Evolutionary conservation across 768 basidiomycete genomes (phyloP).

Genomic region (Kwoniella heveanensis): DNA sequence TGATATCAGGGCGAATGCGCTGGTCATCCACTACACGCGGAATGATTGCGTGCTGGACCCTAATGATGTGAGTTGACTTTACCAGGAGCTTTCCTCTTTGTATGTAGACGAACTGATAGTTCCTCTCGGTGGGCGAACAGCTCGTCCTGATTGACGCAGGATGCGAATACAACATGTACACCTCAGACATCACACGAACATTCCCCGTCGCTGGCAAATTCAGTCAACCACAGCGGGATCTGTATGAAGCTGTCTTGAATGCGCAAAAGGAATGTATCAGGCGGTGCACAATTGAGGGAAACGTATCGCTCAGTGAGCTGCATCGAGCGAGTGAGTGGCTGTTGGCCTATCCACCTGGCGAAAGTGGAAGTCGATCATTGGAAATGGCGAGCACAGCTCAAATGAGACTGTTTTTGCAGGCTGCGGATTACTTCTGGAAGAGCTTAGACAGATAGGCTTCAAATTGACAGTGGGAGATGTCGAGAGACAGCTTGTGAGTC

Average conservation of each 20-base stretch:
- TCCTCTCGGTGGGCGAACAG: conserved; percentile 32
- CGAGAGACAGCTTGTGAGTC: conserved; percentile 63
- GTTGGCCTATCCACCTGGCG: background rate
- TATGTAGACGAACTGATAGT: no score
- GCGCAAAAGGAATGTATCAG: conserved; percentile 56
- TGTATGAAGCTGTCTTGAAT: conserved; percentile 65
- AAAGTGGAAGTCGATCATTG: background rate
- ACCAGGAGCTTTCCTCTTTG: background rate
- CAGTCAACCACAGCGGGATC: conserved; percentile 73
- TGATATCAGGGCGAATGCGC: conserved; percentile 80
- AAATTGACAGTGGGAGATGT: conserved; percentile 66
- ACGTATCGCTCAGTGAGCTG: conserved; percentile 70
- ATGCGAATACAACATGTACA: conserved; percentile 88
- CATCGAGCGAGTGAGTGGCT: conserved; percentile 64
- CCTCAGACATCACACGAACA: conserved; percentile 84
- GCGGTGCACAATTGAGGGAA: conserved; percentile 58
- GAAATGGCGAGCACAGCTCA: background rate
- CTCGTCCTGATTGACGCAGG: conserved; percentile 82
- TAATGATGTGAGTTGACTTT: conserved; percentile 62
- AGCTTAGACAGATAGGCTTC: conserved; percentile 78
- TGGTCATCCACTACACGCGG: conserved; percentile 91
- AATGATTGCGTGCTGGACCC: conserved; percentile 76
- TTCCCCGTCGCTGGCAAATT: conserved; percentile 85
- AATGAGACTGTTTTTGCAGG: conserved; percentile 47
- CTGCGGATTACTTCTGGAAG: conserved; percentile 67